Evolutionary conservation across 345 rosid species (phyloP).

Genomic region (Citrus reticulata): DNA sequence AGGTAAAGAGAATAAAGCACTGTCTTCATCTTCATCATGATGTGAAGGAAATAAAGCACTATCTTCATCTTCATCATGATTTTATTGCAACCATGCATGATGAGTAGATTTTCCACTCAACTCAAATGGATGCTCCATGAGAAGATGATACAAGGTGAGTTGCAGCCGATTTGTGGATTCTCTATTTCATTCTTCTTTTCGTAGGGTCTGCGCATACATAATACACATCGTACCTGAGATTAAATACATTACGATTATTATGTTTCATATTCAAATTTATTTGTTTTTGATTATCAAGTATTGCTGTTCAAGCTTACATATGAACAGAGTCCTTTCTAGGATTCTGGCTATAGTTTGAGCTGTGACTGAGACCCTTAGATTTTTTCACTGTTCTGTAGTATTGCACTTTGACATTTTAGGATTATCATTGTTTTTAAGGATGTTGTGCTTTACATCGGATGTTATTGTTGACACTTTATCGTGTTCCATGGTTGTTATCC

Average conservation of each 20-base stretch:
- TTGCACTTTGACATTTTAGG: neutral
- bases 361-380: neutral
- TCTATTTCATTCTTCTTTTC: neutral
- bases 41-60: neutral
- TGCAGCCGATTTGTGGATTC: neutral
- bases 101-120: conserved; percentile 22
- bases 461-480: neutral
- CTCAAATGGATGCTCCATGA: neutral
- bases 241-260: neutral
- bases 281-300: neutral
- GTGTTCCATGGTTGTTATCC: neutral
- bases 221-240: neutral
- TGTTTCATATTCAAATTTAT: neutral
- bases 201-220: neutral
- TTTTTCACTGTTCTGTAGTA: neutral
- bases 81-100: neutral
- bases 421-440: no score
- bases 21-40: neutral
- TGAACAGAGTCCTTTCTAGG: neutral
- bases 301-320: no score
- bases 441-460: neutral
- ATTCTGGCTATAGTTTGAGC: neutral
- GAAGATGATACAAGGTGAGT: neutral
- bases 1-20: neutral
- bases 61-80: neutral